Evolutionary conservation across 805 yeast genomes (phyloP).

Genomic region (Yamadazyma philogaea): DNA sequence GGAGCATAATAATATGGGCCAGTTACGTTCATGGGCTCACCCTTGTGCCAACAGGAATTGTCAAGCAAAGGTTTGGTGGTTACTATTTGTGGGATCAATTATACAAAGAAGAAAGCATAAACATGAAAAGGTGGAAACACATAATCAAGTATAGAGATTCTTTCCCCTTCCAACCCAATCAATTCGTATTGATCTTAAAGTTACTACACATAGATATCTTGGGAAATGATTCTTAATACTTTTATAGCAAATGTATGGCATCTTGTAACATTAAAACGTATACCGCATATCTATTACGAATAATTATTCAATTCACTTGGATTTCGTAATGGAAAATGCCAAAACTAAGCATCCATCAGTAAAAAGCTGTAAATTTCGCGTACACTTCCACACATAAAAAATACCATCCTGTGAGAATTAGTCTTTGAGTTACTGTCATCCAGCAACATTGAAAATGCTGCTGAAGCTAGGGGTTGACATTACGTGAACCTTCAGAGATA

Average conservation of each 20-base stretch:
- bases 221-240: not conserved
- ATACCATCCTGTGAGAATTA: too few relatives aligned
- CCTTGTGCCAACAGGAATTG: conserved; percentile 1
- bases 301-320: too few relatives aligned
- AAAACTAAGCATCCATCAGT: too few relatives aligned
- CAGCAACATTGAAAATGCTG: too few relatives aligned
- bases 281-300: too few relatives aligned
- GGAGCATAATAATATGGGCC: conserved; percentile 37
- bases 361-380: too few relatives aligned
- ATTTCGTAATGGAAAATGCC: too few relatives aligned
- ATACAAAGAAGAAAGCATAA: conserved; percentile 30
- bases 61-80: conserved; percentile 29
- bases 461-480: too few relatives aligned
- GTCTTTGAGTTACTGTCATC: too few relatives aligned
- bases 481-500: too few relatives aligned
- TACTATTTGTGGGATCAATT: conserved; percentile 40
- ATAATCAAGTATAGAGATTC: conserved; percentile 34
- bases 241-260: conserved; percentile 1
- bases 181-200: conserved; percentile 35
- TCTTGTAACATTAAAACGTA: not conserved
- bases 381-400: too few relatives aligned
- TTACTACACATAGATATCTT: conserved; percentile 23
- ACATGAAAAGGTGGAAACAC: conserved; percentile 42
- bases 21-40: conserved; percentile 4
- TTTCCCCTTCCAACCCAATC: conserved; percentile 38